A percentile compares a stretch with the other conserved stretches of the same genome.
These are phyloP conservation scores for Eucalyptus viminalis DNA, from an alignment of 345 rosid species.

Conservation along the genomic window DNA sequence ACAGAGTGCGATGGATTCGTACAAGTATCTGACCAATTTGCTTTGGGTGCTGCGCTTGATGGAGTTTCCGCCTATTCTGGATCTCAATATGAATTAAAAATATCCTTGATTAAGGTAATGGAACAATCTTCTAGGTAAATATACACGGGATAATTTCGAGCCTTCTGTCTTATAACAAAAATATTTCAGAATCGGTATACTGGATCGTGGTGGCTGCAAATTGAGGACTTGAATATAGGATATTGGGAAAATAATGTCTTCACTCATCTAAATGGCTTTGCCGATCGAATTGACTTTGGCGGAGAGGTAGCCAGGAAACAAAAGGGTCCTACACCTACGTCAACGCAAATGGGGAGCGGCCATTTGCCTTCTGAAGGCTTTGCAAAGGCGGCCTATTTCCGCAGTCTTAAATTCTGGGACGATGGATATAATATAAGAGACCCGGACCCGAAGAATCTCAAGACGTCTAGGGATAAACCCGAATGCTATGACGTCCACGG, in stretches of 20 bases:
- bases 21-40: not conserved
- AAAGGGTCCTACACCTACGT: accelerated
- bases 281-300: not conserved
- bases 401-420: not conserved
- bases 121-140: not conserved
- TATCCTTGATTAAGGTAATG: not conserved
- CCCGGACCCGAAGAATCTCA: not conserved
- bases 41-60: not conserved
- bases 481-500: not conserved
- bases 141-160: not conserved
- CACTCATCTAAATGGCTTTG: not conserved
- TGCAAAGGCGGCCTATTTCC: not conserved
- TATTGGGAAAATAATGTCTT: not conserved
- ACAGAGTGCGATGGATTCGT: not conserved
- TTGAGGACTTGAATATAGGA: not conserved
- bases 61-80: constrained; percentile 1
- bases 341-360: not conserved
- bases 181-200: not conserved
- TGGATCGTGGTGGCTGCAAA: not conserved
- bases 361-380: not conserved
- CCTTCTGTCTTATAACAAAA: not conserved
- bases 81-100: not conserved
- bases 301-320: not conserved
- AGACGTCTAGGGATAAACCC: accelerated
- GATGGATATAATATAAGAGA: not conserved